These are phyloP conservation scores for Suhomyces canberraensis DNA, from an alignment of 805 yeast species.

Conservation along the genomic window DNA sequence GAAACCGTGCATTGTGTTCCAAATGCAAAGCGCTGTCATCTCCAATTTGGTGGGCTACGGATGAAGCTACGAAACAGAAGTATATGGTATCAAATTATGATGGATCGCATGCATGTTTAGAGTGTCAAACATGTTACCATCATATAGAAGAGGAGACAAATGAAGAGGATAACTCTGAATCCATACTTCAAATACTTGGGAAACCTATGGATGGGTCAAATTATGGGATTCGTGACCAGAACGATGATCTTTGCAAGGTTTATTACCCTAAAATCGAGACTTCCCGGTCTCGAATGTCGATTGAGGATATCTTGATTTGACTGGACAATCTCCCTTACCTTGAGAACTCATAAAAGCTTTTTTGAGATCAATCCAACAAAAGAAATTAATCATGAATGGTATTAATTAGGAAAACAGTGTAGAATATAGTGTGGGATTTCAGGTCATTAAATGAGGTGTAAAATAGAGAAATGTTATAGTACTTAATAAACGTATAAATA, in stretches of 20 bases:
- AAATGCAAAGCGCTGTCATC: constrained; percentile 25
- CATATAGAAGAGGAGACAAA: constrained; percentile 9
- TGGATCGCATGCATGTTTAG: constrained; percentile 2
- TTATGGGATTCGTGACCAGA: constrained; percentile 27
- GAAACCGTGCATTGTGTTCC: constrained; percentile 13
- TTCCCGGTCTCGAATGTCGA: constrained; percentile 16
- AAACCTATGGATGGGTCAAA: constrained; percentile 30
- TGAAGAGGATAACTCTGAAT: constrained; percentile 15
- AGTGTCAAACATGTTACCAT: constrained; percentile 35
- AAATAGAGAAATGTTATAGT: too few species aligned
- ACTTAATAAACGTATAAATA: too few species aligned
- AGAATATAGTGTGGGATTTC: too few species aligned
- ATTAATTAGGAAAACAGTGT: too few species aligned
- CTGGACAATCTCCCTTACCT: too few species aligned
- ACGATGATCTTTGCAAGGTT: constrained; percentile 19
- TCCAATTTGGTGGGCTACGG: constrained; percentile 37
- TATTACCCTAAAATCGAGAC: constrained; percentile 5
- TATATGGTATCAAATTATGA: constrained; percentile 2
- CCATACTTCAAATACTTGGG: constrained; percentile 20
- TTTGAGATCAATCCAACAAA: too few species aligned
- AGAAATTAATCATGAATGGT: too few species aligned
- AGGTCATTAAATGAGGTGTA: too few species aligned
- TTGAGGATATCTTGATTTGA: constrained; percentile 20
- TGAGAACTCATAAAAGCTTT: too few species aligned
- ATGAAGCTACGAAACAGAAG: constrained; percentile 1